Base-by-base conservation (phyloP, 306 rosid genomes). In the Fragaria nilgerrensis region DNA sequence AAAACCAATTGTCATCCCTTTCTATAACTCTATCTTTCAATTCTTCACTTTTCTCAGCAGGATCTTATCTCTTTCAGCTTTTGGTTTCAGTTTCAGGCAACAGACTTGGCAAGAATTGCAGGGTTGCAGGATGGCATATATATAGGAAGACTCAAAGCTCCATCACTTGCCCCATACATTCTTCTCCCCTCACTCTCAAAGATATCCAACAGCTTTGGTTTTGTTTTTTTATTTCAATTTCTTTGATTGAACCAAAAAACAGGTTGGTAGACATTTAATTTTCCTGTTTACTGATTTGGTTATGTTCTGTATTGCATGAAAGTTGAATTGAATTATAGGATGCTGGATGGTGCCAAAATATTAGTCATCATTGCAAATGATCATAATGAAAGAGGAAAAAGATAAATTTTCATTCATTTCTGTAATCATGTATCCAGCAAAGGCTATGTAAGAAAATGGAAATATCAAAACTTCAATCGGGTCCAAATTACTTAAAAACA, bases 131-230 rank as follows among this genome's bases (percentile, higher is more conserved):
- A 84, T 50, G 75, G 45, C 88, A 87, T 77, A 77, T 63, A 41
- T 82, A 84, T 82, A 65, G 82, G 88, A 82, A 85, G 75, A 62
- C 88, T 85, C 88, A 80, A 84, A 77, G 79, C 88, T 85, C 96
- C 96, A 87, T 90, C 75, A 83, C 94, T 83, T 82, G 82, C 88
- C 84, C 97, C 96, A 87, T 87, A 89, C 92, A 82, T 91, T 89
- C 95, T 83, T 93, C 92, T 85, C 96, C 94, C 90, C 90, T 70
- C 68, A 41, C 86, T 69, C 73, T 82, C 65, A 84, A 68, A 76
- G 76, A 37, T 20, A 19, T 53, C 43, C 62, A 3, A 48, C 77
- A 50, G 10, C 55, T 48, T 43, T 43, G 7, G 29, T 52, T 72
- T n/a, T 65, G 8, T 7, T 76, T 23, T 64, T 32, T 32, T 34